These are phyloP conservation scores for Chiua sp. DNA, from an alignment of 1,284 basidiomycete species.

Conservation along the genomic window DNA sequence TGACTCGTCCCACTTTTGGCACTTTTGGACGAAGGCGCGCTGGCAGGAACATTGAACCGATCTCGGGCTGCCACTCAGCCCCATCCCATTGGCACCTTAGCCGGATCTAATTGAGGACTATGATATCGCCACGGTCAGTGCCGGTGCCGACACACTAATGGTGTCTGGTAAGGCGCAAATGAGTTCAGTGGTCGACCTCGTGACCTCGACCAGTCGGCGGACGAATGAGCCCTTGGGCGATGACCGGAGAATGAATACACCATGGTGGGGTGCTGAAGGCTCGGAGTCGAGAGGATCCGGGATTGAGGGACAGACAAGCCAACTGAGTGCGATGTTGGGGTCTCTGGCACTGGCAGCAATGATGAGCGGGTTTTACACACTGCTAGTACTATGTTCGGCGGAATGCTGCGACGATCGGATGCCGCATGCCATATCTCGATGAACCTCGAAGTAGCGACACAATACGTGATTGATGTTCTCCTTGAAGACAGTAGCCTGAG, in stretches of 20 bases:
- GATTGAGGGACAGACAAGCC: slow-evolving; percentile 45
- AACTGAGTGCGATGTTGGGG: slow-evolving; percentile 60
- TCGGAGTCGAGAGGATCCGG: slow-evolving; percentile 46
- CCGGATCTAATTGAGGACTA: too few species aligned
- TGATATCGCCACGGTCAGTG: too few species aligned
- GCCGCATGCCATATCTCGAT: slow-evolving; percentile 64
- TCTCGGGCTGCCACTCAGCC: slow-evolving; percentile 72
- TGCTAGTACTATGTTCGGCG: slow-evolving; percentile 79
- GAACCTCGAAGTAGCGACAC: slow-evolving; percentile 64
- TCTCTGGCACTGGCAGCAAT: slow-evolving; percentile 85
- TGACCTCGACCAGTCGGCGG: slow-evolving; percentile 81
- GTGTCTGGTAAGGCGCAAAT: slow-evolving; percentile 17
- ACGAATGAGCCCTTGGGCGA: slow-evolving; percentile 83
- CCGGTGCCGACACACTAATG: background rate
- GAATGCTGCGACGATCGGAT: slow-evolving; percentile 69
- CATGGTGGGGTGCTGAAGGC: slow-evolving; percentile 41
- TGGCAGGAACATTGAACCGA: slow-evolving; percentile 79
- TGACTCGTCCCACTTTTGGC: slow-evolving; percentile 70
- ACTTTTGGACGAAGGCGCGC: slow-evolving; percentile 75
- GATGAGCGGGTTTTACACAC: slow-evolving; percentile 30
- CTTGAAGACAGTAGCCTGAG: slow-evolving; percentile 62
- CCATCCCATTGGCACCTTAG: slow-evolving; percentile 45
- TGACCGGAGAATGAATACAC: slow-evolving; percentile 74
- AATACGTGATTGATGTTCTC: slow-evolving; percentile 61
- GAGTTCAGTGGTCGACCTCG: slow-evolving; percentile 20